Evolutionary conservation across 352 stramenopile species (phyloP).

Genomic region (Globisporangium uncinulatum): DNA sequence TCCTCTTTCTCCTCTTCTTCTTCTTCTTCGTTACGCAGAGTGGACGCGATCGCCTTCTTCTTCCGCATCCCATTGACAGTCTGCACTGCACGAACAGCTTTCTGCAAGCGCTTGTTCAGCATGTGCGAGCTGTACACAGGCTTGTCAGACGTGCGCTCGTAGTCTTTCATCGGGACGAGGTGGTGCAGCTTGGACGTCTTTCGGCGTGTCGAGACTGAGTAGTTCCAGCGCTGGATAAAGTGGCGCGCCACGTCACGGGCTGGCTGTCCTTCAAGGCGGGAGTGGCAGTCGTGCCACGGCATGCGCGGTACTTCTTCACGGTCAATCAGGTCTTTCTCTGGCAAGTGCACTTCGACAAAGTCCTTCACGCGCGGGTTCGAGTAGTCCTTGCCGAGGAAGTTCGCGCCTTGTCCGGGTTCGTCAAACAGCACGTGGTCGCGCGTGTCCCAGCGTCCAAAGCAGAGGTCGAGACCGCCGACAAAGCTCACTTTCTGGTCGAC

Average conservation of each 20-base stretch:
- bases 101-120: conserved; percentile 52
- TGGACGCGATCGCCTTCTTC: background rate
- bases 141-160: conserved; percentile 24
- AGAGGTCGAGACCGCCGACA: conserved; percentile 87
- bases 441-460: conserved; percentile 87
- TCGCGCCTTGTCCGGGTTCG: conserved; percentile 30
- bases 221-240: conserved; percentile 88
- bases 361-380: conserved; percentile 84
- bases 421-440: conserved; percentile 65
- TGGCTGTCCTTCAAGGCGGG: conserved; percentile 68
- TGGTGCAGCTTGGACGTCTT: conserved; percentile 73
- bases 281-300: conserved; percentile 86
- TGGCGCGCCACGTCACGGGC: conserved; percentile 78
- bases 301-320: conserved; percentile 64
- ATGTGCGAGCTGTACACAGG: conserved; percentile 31
- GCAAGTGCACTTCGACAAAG: conserved; percentile 71
- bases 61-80: conserved; percentile 33
- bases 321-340: conserved; percentile 76
- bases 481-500: conserved; percentile 87
- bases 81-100: conserved; percentile 56
- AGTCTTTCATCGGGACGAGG: conserved; percentile 74
- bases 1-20: conserved; percentile 8
- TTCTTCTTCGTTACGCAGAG: conserved; percentile 11
- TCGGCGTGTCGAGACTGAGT: conserved; percentile 73
- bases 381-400: conserved; percentile 82